Evolutionary conservation across 106 monocot genomes (phyloP).

Genomic region (Apostasia shenzhenica): DNA sequence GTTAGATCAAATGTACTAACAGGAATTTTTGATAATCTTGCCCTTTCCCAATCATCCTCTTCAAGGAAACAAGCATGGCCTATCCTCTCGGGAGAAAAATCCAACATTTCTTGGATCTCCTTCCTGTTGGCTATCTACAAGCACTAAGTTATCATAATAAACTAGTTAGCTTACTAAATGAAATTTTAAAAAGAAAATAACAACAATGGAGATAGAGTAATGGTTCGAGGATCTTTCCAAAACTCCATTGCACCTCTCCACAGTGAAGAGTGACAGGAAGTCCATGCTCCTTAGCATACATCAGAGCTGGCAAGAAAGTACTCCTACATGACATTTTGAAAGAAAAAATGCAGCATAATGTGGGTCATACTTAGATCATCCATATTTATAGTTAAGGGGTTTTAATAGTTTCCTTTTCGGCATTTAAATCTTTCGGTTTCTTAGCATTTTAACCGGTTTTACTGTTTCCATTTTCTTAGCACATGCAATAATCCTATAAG

Average conservation of each 20-base stretch:
- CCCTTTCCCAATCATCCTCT: slow-evolving; percentile 58
- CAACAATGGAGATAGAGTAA: background rate
- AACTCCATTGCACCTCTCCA: slow-evolving; percentile 52
- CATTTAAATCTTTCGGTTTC: too few relatives aligned
- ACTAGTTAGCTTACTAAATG: slow-evolving; percentile 15
- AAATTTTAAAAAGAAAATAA: background rate
- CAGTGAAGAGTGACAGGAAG: slow-evolving; percentile 86
- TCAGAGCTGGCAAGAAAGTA: slow-evolving; percentile 79
- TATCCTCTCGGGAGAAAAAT: slow-evolving; percentile 68
- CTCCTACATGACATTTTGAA: slow-evolving; percentile 32
- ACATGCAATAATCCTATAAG: too few relatives aligned
- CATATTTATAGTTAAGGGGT: too few relatives aligned
- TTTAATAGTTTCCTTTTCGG: too few relatives aligned
- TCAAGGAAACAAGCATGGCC: slow-evolving; percentile 90
- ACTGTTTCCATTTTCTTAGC: too few relatives aligned
- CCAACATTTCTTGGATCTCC: slow-evolving; percentile 83
- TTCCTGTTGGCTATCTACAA: slow-evolving; percentile 69
- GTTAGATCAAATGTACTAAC: slow-evolving; percentile 27
- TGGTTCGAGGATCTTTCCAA: background rate
- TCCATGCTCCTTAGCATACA: slow-evolving; percentile 69
- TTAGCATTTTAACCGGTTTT: too few relatives aligned
- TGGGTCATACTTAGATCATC: too few relatives aligned
- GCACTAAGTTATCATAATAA: slow-evolving; percentile 34
- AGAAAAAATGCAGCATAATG: slow-evolving; percentile 2
- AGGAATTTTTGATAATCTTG: slow-evolving; percentile 66